Base-by-base conservation (phyloP, 495 filamentous ascomycete genomes). In the Penicillium desertorum region DNA sequence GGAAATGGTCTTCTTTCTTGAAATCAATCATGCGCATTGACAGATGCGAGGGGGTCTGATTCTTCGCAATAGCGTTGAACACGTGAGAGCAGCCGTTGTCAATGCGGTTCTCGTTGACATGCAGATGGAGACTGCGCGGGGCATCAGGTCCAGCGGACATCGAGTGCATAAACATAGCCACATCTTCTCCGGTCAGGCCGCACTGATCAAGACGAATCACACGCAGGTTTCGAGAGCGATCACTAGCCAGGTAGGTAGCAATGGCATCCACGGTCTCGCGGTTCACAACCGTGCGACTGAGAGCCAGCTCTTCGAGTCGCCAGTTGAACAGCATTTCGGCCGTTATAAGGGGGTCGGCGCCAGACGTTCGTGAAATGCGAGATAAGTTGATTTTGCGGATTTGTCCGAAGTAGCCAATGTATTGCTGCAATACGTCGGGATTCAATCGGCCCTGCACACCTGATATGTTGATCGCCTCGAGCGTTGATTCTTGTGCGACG, bases 11-110 rank as follows among this genome's bases (percentile, higher is more conserved):
- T 66, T 95, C 91, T 58, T 87, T 82, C 54, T 86, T 79, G 67
- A 89, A 96, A 64, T 96, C 91, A 23, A 97, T 82, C 84, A 93
- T 89, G 55, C 88, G 81, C 79, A 98, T 86, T 20, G 85, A 86
- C 22, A 98, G 66, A 57, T 84, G 85, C 19, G 85, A 79, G 5
- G 93, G 92, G 0, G 88, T 85, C 44, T 83, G 64, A 25, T 81
- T 80, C 34, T 79, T 68, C 9, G 78, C 77, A 56, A 96, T 88
- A 20, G 86, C 86, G 34, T 85, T 79, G 37, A 87, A 84, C 29
- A 98, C 78, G 54, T 82, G 71, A 4, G 84, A 81, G 45, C 90
- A 89, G 42, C 86, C 81, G 62, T 81, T 81, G 60, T 92, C 88
- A 25, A 97, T 81, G 8, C 84, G 82, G 70, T 96, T 98, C 49